A percentile compares a stretch with the other conserved stretches of the same genome.
Conservation (phyloP, 305 asterid species). For the Withania somnifera region DNA sequence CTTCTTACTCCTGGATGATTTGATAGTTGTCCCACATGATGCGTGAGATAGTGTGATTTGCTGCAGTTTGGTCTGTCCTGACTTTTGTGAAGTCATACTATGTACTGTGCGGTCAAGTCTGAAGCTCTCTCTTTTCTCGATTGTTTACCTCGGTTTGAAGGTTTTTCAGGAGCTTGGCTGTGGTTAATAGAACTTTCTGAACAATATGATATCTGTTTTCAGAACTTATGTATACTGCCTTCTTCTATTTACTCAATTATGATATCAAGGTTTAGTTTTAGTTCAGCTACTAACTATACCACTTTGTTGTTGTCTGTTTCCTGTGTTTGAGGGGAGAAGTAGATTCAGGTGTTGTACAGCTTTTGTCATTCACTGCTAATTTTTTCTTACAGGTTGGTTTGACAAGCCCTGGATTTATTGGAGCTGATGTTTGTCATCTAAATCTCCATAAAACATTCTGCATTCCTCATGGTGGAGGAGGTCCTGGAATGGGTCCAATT, state of each 20-base stretch:
- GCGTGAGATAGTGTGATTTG: neutral
- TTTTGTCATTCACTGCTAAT: neutral
- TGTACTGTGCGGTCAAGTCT: neutral
- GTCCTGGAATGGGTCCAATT: slow-evolving; percentile 98
- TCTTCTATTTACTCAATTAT: neutral
- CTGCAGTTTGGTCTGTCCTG: neutral
- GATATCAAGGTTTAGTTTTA: neutral
- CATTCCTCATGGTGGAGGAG: slow-evolving; percentile 97
- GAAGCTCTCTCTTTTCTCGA: neutral
- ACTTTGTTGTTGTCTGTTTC: neutral
- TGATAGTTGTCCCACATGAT: neutral
- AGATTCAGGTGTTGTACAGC: neutral
- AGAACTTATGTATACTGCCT: neutral
- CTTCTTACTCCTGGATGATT: neutral
- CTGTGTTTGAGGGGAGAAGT: neutral
- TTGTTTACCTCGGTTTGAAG: neutral
- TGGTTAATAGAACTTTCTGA: neutral
- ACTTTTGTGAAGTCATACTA: neutral
- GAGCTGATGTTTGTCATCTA: slow-evolving; percentile 97
- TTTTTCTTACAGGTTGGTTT: slow-evolving; percentile 64
- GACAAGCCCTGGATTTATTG: slow-evolving; percentile 93
- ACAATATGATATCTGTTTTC: neutral
- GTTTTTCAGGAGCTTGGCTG: neutral
- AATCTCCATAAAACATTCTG: slow-evolving; percentile 95
- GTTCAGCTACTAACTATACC: neutral